Evolutionary conservation across 2,329 filamentous ascomycete genomes (phyloP).

Genomic region (Aspergillus arachidicola): DNA sequence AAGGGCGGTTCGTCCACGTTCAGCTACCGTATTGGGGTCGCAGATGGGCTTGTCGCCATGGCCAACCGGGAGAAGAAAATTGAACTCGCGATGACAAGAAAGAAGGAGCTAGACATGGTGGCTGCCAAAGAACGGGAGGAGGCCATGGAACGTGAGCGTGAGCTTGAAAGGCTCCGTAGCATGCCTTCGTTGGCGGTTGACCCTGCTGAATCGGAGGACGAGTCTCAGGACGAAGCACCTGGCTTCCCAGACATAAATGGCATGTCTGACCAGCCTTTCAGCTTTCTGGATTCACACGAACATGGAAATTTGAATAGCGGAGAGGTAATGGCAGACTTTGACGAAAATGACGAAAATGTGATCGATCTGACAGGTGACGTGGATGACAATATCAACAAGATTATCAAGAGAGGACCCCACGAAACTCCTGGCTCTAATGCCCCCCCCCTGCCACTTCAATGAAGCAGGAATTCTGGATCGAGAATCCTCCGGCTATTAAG

Average conservation of each 20-base stretch:
- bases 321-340: slow-evolving; percentile 12
- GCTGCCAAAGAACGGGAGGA: slow-evolving; percentile 13
- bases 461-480: neutral
- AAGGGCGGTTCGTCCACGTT: neutral
- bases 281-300: too few species aligned
- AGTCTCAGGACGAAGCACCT: slow-evolving; percentile 2
- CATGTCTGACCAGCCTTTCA: neutral
- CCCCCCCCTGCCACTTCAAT: neutral
- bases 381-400: slow-evolving; percentile 16
- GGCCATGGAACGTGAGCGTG: slow-evolving; percentile 4
- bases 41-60: slow-evolving; percentile 21
- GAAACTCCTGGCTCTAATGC: slow-evolving; percentile 3
- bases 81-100: slow-evolving; percentile 16
- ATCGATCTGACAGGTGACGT: slow-evolving; percentile 21
- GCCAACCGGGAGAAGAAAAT: slow-evolving; percentile 19
- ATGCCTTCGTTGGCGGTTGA: neutral
- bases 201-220: neutral
- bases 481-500: neutral
- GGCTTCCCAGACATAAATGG: neutral
- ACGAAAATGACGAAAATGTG: slow-evolving; percentile 16
- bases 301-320: too few species aligned
- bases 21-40: slow-evolving; percentile 27
- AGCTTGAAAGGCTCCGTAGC: neutral
- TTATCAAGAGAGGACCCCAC: slow-evolving; percentile 10
- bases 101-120: slow-evolving; percentile 17